Evolutionary conservation across 805 yeast genomes (phyloP).

Genomic region (Myxozyma kluyveri): DNA sequence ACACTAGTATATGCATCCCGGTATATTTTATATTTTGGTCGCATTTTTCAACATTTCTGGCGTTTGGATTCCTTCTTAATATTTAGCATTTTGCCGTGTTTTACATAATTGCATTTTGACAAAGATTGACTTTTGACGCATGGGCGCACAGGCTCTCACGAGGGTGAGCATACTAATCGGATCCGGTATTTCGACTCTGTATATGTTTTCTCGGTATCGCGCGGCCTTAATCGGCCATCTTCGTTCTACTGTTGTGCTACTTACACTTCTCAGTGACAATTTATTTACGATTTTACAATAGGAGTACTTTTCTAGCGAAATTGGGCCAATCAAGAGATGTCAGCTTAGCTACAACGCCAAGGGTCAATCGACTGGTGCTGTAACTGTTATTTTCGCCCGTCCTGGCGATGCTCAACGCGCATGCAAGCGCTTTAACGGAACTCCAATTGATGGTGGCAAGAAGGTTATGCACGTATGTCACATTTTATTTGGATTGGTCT

Average conservation of each 20-base stretch:
- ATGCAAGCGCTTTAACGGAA: slow-evolving; percentile 81
- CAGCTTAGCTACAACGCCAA: slow-evolving; percentile 75
- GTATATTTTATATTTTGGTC: too few relatives aligned
- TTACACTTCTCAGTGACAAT: background rate
- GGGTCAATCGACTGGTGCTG: slow-evolving; percentile 90
- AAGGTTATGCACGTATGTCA: slow-evolving; percentile 56
- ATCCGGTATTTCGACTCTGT: slow-evolving; percentile 7
- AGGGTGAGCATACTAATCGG: too few relatives aligned
- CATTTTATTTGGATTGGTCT: slow-evolving; percentile 9
- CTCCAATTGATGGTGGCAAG: slow-evolving; percentile 88
- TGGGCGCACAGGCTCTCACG: too few relatives aligned
- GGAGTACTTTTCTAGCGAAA: slow-evolving; percentile 85
- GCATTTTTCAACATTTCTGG: too few relatives aligned
- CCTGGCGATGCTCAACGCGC: slow-evolving; percentile 72
- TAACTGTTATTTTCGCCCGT: slow-evolving; percentile 74
- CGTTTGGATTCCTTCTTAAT: too few relatives aligned
- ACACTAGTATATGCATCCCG: too few relatives aligned
- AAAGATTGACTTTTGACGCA: too few relatives aligned
- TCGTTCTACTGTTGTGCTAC: slow-evolving; percentile 24
- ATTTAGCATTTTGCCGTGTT: too few relatives aligned
- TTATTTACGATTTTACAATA: slow-evolving; percentile 36
- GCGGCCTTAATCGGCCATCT: background rate
- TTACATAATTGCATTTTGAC: too few relatives aligned
- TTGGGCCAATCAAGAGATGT: slow-evolving; percentile 78
- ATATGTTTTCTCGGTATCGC: too few relatives aligned